Conservation (phyloP, 768 basidiomycete species). For the Termitomyces sp. region DNA sequence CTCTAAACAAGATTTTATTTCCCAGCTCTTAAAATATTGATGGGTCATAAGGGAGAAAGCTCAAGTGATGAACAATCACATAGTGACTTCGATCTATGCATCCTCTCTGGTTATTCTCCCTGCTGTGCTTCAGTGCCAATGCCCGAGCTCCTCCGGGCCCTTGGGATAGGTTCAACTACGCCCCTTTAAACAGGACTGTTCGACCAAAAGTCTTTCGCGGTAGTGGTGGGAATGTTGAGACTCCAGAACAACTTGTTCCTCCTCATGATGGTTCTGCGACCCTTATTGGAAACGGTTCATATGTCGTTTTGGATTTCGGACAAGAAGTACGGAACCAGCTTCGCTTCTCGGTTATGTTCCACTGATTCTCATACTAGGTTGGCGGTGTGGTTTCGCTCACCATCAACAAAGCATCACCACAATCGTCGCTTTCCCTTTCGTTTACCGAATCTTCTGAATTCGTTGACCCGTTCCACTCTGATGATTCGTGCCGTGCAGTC, state of each 20-base stretch:
- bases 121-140: background rate
- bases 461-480: conserved; percentile 39
- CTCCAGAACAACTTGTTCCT: conserved; percentile 22
- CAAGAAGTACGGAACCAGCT: conserved; percentile 24
- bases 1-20: background rate
- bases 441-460: conserved; percentile 49
- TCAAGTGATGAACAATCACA: background rate
- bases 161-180: conserved; percentile 42
- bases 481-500: conserved; percentile 30
- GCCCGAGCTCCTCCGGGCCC: conserved; percentile 34
- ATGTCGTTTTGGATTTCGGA: conserved; percentile 35
- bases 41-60: background rate
- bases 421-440: conserved; percentile 38
- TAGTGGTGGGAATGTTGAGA: conserved; percentile 21
- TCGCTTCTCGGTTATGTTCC: background rate
- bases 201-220: conserved; percentile 25
- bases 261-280: conserved; percentile 20
- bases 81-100: background rate
- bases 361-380: conserved; percentile 18
- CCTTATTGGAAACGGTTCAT: conserved; percentile 26
- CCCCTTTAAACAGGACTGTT: conserved; percentile 29
- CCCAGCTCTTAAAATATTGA: background rate
- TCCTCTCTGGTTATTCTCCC: background rate
- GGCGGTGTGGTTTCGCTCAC: conserved; percentile 28
- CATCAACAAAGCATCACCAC: conserved; percentile 20